phyloP scores from a whole-genome alignment of 176 grass and related monocot species.

The Aegilops longissima region DNA sequence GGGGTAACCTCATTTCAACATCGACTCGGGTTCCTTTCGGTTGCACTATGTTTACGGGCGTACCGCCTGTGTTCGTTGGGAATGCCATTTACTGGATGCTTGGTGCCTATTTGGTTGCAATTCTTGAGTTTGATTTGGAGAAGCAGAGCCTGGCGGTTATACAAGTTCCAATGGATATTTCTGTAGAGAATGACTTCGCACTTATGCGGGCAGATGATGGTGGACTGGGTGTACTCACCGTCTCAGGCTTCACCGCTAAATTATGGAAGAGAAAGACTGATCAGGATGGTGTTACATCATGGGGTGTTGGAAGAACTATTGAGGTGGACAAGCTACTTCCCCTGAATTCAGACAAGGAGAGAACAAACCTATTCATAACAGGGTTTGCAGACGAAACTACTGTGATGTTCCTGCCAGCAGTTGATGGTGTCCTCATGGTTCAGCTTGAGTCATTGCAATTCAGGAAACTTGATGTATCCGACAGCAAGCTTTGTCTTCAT shows the following conservation, averaged over 20 bases:
- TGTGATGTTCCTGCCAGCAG: background rate
- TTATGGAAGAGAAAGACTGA: background rate
- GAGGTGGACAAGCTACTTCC: background rate
- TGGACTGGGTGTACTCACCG: background rate
- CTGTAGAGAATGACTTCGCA: background rate
- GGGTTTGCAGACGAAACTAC: background rate
- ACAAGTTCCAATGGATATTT: background rate
- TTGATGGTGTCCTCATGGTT: background rate
- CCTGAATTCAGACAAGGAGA: background rate
- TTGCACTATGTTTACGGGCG: background rate
- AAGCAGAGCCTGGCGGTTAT: too few species aligned
- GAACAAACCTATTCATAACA: background rate
- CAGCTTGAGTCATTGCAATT: background rate
- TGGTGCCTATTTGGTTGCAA: too few species aligned
- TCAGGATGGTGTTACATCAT: background rate
- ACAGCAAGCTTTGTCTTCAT: background rate
- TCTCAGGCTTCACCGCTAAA: background rate
- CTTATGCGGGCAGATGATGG: background rate
- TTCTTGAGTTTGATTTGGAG: too few species aligned
- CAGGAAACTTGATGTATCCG: background rate
- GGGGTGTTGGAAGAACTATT: background rate
- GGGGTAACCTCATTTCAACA: background rate
- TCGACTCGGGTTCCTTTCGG: background rate
- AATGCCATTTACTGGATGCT: too few species aligned
- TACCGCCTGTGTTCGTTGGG: too few species aligned